These are phyloP conservation scores for Fusarium falciforme DNA, from an alignment of 2,329 filamentous ascomycete species.

Conservation along the genomic window DNA sequence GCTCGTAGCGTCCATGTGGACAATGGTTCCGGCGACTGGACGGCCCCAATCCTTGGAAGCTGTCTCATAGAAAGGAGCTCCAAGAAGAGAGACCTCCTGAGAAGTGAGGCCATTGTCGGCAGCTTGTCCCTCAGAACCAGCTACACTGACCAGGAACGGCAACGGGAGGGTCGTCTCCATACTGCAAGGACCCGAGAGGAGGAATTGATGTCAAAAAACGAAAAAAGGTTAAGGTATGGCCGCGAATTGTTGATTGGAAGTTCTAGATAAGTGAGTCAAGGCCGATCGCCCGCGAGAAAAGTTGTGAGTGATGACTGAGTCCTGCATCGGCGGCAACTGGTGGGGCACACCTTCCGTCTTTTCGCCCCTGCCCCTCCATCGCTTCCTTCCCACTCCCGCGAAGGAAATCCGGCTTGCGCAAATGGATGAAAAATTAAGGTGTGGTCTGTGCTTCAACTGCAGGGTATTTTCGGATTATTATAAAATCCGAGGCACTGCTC, in stretches of 20 bases:
- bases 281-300: slow-evolving; percentile 36
- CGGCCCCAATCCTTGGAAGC: slow-evolving; percentile 60
- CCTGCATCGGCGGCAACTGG: slow-evolving; percentile 45
- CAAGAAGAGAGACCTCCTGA: slow-evolving; percentile 69
- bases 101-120: slow-evolving; percentile 64
- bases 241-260: slow-evolving; percentile 6
- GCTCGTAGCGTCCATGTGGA: slow-evolving; percentile 81
- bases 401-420: slow-evolving; percentile 30
- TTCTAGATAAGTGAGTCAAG: slow-evolving; percentile 42
- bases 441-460: slow-evolving; percentile 46
- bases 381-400: slow-evolving; percentile 17
- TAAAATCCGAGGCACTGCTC: slow-evolving; percentile 12
- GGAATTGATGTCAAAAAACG: slow-evolving; percentile 17
- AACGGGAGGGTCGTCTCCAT: slow-evolving; percentile 75
- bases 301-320: slow-evolving; percentile 40
- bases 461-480: slow-evolving; percentile 38
- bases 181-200: slow-evolving; percentile 28
- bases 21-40: slow-evolving; percentile 64
- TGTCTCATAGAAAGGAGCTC: slow-evolving; percentile 68
- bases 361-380: slow-evolving; percentile 44
- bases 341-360: slow-evolving; percentile 40
- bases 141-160: slow-evolving; percentile 71
- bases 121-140: slow-evolving; percentile 60
- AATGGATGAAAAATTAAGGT: slow-evolving; percentile 46
- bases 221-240: neutral